Conservation (phyloP, 768 basidiomycete species). For the Tylopilus cervinicoccineus region DNA sequence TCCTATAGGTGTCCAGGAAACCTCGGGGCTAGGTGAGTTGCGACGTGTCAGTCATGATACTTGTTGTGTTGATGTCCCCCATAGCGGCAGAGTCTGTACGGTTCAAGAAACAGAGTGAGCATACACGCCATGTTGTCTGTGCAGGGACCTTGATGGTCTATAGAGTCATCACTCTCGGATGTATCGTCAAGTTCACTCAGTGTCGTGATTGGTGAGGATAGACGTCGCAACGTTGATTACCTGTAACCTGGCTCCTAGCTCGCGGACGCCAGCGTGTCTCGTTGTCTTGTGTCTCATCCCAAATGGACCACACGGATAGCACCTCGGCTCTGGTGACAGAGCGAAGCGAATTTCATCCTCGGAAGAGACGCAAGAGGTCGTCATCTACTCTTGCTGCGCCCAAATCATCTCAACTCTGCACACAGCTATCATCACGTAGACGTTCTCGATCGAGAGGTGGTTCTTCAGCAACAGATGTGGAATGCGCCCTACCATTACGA, state of each 20-base stretch:
- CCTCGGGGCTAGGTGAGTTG: constrained; percentile 11
- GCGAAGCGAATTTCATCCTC: constrained; percentile 7
- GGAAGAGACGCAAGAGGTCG: constrained; percentile 21
- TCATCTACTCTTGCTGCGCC: constrained; percentile 16
- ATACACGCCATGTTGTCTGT: neutral
- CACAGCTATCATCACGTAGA: constrained; percentile 8
- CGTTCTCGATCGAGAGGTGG: constrained; percentile 17
- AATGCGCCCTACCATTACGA: constrained; percentile 9
- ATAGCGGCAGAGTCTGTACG: constrained; percentile 14
- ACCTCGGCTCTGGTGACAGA: constrained; percentile 1
- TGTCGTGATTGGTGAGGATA: constrained; percentile 12
- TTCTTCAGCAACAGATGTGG: constrained; percentile 9
- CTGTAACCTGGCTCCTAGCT: constrained; percentile 9
- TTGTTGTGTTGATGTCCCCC: constrained; percentile 10
- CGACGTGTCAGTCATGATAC: neutral
- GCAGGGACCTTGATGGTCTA: neutral
- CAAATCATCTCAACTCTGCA: constrained; percentile 8
- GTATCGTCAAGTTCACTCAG: constrained; percentile 5
- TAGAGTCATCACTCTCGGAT: constrained; percentile 11
- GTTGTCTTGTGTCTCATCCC: neutral
- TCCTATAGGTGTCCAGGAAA: constrained; percentile 12
- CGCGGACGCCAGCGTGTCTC: constrained; percentile 18
- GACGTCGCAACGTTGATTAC: neutral
- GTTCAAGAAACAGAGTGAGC: constrained; percentile 17
- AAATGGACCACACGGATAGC: neutral